Evolutionary conservation across 345 rosid species (phyloP).

Genomic region (Pseudoturritis turrita): DNA sequence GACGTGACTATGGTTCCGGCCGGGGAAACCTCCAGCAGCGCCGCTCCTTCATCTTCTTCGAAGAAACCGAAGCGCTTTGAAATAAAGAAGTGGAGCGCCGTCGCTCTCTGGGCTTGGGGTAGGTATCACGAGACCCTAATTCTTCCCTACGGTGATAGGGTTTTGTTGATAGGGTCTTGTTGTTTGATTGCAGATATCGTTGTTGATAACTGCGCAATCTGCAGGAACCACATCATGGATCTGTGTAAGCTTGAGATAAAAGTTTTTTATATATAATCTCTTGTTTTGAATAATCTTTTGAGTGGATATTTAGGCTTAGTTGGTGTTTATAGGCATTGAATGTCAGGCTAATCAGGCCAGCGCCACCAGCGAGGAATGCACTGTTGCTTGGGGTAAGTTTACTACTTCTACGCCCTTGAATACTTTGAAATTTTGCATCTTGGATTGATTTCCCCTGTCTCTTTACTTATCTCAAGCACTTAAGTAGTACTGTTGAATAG

Average conservation of each 20-base stretch:
- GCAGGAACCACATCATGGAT: constrained; percentile 87
- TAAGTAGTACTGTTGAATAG: too few relatives aligned
- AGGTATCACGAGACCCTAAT: background rate
- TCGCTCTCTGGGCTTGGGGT: constrained; percentile 95
- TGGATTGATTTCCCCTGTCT: too few relatives aligned
- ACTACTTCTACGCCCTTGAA: background rate
- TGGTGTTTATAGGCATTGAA: constrained; percentile 52
- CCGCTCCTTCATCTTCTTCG: constrained; percentile 42
- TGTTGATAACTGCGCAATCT: constrained; percentile 84
- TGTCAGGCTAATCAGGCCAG: constrained; percentile 86
- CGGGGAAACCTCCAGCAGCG: constrained; percentile 51
- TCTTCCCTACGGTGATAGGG: background rate
- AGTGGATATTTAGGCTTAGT: background rate
- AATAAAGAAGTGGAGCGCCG: constrained; percentile 87
- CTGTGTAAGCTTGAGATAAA: constrained; percentile 44
- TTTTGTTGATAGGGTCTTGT: background rate
- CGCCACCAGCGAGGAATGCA: constrained; percentile 85
- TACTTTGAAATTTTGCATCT: background rate
- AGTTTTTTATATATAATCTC: background rate
- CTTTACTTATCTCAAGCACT: too few relatives aligned
- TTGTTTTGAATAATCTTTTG: background rate
- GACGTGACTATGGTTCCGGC: constrained; percentile 66
- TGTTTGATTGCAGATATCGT: constrained; percentile 67
- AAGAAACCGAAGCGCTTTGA: constrained; percentile 75
- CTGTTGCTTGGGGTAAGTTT: constrained; percentile 85